Evolutionary conservation across 2,329 filamentous ascomycete genomes (phyloP), one percentile per base, ranked within the genome.

Genomic region (Phaeosphaeriaceae sp.): DNA sequence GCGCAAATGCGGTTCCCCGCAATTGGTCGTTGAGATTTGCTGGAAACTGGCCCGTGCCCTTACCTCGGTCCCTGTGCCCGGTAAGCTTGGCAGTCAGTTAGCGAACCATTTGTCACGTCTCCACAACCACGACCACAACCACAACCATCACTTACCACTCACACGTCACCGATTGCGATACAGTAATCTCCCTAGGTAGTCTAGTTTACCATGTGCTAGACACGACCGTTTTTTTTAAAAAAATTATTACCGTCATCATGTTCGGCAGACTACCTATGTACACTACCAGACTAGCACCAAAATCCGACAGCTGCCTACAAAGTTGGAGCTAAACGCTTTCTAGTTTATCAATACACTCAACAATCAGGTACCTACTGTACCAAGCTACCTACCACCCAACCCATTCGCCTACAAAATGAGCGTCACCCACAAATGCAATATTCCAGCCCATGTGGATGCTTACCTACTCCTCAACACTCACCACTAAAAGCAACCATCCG

Each of bases 1-100:
- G 58, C 63, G 54, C 51, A 60, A 48, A 51, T 59, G 55, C 59
- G 52, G 43, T 61, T 55, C 61, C 63, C 61, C 64, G 63, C 63
- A 67, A 65, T 63, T 64, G 61, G 57, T 52, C 52, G 61, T 46
- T 39, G 49, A 56, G 50, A 41, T 58, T 58, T 59, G 58, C 56
- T 59, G 48, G 40, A 49, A 51, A 49, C 44, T n/a, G n/a, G n/a
- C n/a, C n/a, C 48, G 36, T 44, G 36, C 55, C 40, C 17, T 45
- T 50, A 40, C 56, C 48, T 56, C 53, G 47, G 52, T 57, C 48
- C 54, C 50, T 52, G 48, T 48, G 46, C 42, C 30, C 56, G 47
- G 53, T 48, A 40, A 16, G 46, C 54, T 49, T 54, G 50, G 48
- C 50, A 13, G 23, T 9, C 30, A n/a, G 18, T 42, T 34, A 35